phyloP scores from a whole-genome alignment of 768 basidiomycete genomes.

The Mycena epipterygia region DNA sequence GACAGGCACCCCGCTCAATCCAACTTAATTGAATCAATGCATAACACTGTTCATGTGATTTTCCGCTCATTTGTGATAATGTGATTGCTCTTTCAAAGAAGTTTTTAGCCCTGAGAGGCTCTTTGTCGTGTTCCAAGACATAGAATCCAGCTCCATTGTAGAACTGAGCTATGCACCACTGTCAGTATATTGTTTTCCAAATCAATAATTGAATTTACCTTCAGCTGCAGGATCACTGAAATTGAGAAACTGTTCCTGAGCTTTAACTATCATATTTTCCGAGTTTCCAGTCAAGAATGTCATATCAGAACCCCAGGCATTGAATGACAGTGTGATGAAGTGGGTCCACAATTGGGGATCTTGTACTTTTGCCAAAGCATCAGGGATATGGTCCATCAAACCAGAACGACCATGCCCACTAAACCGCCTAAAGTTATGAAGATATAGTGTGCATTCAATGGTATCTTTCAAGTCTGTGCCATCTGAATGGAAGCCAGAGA shows the following conservation, averaged over 20 bases:
- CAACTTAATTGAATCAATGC: neutral
- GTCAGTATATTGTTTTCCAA: neutral
- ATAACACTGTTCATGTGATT: neutral
- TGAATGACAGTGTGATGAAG: neutral
- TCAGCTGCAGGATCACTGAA: neutral
- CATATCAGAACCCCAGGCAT: neutral
- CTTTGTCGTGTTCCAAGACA: neutral
- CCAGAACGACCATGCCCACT: neutral
- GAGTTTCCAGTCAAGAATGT: neutral
- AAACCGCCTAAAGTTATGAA: neutral
- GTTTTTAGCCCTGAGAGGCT: neutral
- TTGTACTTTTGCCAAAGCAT: neutral
- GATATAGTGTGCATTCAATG: neutral
- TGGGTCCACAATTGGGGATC: neutral
- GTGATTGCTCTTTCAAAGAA: neutral
- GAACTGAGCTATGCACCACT: neutral
- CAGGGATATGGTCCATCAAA: neutral
- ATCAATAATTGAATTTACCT: neutral
- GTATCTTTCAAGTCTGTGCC: neutral
- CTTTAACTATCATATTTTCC: neutral
- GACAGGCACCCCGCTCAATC: neutral
- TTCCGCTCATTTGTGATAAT: neutral
- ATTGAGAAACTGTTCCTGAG: neutral
- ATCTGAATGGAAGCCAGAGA: neutral
- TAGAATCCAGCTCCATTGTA: neutral